These are phyloP conservation scores for Ogataea nonfermentans DNA, from an alignment of 805 yeast species.

Conservation along the genomic window DNA sequence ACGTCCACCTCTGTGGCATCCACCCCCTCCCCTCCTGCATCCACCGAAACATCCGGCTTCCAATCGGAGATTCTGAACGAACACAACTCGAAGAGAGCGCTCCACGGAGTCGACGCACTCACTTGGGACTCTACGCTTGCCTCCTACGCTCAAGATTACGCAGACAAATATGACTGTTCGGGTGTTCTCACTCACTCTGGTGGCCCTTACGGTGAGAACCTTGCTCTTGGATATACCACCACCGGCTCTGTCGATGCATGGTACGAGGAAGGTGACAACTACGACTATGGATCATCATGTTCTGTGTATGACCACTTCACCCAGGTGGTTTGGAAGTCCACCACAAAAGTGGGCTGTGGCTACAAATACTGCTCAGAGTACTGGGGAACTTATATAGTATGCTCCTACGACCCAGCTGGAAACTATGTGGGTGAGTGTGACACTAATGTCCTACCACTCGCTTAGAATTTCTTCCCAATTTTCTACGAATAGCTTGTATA, in stretches of 20 bases:
- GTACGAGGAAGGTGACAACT: constrained; percentile 63
- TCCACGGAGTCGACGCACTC: constrained; percentile 50
- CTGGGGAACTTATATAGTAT: constrained; percentile 63
- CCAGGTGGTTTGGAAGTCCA: constrained; percentile 67
- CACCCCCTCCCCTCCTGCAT: constrained; percentile 16
- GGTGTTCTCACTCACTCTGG: constrained; percentile 63
- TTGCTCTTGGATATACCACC: constrained; percentile 65
- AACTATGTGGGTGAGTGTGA: constrained; percentile 52
- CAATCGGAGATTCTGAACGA: constrained; percentile 45
- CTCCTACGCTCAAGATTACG: constrained; percentile 57
- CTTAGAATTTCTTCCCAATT: constrained; percentile 1
- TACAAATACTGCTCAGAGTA: constrained; percentile 43
- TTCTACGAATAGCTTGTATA: not conserved
- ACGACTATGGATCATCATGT: constrained; percentile 53
- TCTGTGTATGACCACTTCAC: constrained; percentile 63
- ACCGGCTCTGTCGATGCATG: constrained; percentile 63
- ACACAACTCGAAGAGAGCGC: constrained; percentile 61
- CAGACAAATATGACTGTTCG: constrained; percentile 53
- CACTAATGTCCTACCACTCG: constrained; percentile 34
- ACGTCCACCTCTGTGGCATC: constrained; percentile 19
- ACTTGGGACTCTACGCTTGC: constrained; percentile 57
- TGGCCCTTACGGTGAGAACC: constrained; percentile 73
- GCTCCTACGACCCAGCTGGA: constrained; percentile 79
- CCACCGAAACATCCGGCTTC: too few relatives aligned
- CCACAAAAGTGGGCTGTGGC: constrained; percentile 68